Percentiles rank a stretch among this genome's conserved stretches.
phyloP scores from a whole-genome alignment of 495 filamentous ascomycete genomes.

The Podospora anserina region DNA sequence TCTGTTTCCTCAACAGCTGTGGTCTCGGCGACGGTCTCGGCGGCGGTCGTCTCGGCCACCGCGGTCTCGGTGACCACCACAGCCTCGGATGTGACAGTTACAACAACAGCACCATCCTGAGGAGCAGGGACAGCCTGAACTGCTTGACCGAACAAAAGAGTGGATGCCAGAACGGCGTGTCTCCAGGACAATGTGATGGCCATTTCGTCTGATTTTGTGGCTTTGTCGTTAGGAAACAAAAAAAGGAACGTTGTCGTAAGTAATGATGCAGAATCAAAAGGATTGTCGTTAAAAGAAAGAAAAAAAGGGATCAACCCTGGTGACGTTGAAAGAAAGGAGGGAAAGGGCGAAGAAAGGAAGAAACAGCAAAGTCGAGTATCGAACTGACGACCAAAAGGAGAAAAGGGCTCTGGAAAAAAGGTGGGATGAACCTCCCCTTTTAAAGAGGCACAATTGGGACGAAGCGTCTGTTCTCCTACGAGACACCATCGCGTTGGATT shows the following conservation, averaged over 20 bases:
- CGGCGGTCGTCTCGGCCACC: neutral
- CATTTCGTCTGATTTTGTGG: constrained; percentile 12
- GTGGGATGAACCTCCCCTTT: neutral
- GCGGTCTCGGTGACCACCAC: neutral
- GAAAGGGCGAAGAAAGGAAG: neutral
- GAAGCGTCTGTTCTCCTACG: neutral
- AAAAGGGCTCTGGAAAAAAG: neutral
- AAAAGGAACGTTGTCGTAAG: neutral
- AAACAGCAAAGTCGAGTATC: constrained; percentile 8
- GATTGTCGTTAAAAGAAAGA: constrained; percentile 6
- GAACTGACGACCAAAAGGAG: constrained; percentile 1
- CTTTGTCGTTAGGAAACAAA: neutral
- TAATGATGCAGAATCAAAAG: neutral
- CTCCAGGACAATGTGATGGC: constrained; percentile 18
- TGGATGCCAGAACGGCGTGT: constrained; percentile 25
- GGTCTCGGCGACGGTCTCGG: constrained; percentile 6
- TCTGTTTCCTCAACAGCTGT: constrained; percentile 1
- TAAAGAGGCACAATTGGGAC: neutral
- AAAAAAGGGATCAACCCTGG: constrained; percentile 14
- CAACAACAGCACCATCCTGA: neutral
- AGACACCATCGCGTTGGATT: neutral
- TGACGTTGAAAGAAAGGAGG: constrained; percentile 4
- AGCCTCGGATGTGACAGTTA: neutral
- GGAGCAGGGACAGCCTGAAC: constrained; percentile 6
- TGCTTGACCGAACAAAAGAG: constrained; percentile 15